phyloP scores from a whole-genome alignment of 2,329 filamentous ascomycete species.

The Colletotrichum noveboracense region DNA sequence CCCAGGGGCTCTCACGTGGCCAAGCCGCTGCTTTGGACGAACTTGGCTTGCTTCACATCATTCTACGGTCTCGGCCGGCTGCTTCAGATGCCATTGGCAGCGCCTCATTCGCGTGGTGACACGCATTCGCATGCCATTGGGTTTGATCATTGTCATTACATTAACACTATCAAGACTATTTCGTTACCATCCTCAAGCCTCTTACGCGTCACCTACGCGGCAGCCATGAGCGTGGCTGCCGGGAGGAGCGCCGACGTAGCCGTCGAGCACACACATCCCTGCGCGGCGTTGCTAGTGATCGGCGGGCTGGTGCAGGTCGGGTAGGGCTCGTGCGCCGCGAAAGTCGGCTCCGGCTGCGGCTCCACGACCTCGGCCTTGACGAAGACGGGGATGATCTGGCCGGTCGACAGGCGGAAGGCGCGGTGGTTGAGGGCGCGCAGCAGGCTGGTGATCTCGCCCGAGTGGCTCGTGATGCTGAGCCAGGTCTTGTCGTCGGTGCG shows the following conservation, averaged over 20 bases:
- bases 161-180: background rate
- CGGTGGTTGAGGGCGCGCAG: conserved; percentile 64
- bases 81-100: background rate
- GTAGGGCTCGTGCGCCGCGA: conserved; percentile 40
- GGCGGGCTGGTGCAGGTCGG: conserved; percentile 51
- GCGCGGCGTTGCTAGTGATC: conserved; percentile 43
- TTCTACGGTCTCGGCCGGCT: background rate
- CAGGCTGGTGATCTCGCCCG: conserved; percentile 58
- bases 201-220: conserved; percentile 22
- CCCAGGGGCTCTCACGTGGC: background rate
- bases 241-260: conserved; percentile 11
- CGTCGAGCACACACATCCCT: conserved; percentile 47
- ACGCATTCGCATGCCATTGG: background rate
- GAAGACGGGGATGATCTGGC: conserved; percentile 71
- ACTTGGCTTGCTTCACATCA: background rate
- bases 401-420: conserved; percentile 67
- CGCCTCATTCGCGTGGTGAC: background rate
- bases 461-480: conserved; percentile 66
- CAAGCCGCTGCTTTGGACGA: background rate
- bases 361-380: conserved; percentile 59
- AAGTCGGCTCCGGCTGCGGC: conserved; percentile 34
- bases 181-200: background rate
- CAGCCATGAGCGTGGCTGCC: background rate
- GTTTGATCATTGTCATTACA: conserved; percentile 1
- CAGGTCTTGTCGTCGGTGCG: conserved; percentile 55